phyloP scores from a whole-genome alignment of 768 basidiomycete genomes.

The Phaeolepiota aurea region DNA sequence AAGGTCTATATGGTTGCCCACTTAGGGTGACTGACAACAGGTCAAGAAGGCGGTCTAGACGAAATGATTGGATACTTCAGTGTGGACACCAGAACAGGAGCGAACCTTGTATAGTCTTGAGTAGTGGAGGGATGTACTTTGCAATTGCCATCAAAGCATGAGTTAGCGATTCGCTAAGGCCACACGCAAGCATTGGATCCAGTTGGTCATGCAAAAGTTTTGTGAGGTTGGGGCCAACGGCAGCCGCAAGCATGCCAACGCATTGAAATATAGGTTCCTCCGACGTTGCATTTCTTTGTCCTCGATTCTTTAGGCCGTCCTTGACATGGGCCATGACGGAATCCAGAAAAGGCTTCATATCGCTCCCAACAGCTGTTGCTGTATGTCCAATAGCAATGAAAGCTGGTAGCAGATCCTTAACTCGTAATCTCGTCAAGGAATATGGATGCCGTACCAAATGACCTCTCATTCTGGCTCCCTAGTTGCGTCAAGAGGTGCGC shows the following conservation, averaged over 20 bases:
- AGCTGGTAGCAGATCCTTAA: conserved; percentile 35
- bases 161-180: conserved; percentile 81
- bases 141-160: conserved; percentile 82
- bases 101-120: conserved; percentile 87
- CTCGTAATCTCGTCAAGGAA: not conserved
- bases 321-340: conserved; percentile 87
- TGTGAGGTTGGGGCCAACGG: conserved; percentile 93
- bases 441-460: conserved; percentile 72
- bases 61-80: not conserved
- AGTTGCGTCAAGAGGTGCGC: conserved; percentile 81
- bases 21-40: conserved; percentile 73
- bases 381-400: conserved; percentile 97
- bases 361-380: conserved; percentile 82
- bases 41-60: conserved; percentile 80
- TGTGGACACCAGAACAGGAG: not conserved
- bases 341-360: conserved; percentile 95
- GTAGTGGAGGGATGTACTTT: conserved; percentile 78
- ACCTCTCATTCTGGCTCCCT: conserved; percentile 82
- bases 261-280: conserved; percentile 98
- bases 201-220: conserved; percentile 94
- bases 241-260: conserved; percentile 89
- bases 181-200: conserved; percentile 93
- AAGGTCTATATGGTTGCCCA: conserved; percentile 78
- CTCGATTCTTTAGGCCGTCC: conserved; percentile 76
- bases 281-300: conserved; percentile 86